Evolutionary conservation across 352 stramenopile genomes (phyloP), one percentile per base, ranked within the genome.

Genomic region (Phytophthora brassicae): DNA sequence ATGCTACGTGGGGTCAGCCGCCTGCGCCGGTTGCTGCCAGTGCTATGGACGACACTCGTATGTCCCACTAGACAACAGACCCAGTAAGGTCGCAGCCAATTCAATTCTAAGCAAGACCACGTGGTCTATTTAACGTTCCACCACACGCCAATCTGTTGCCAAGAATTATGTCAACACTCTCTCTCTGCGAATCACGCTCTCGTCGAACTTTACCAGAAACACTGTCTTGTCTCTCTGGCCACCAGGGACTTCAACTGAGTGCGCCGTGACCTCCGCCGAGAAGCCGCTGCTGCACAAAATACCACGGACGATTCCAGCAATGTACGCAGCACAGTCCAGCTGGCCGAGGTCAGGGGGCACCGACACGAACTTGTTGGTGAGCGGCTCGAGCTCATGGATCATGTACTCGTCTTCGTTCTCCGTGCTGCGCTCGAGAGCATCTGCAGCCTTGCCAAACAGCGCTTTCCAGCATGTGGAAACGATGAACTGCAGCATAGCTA

Each of bases 391-490:
- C 66, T 98, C 92, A 66, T 97, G 88, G 67, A 99, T 99, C 95
- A 99, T 99, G 78, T 97, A 99, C 86, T 99, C 96, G 74, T 98
- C 88, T n/a, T 97, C 93, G 71, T 99, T 98, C 72, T 98, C 94
- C 29, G 97, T 98, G 60, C 89, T 98, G 56, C 94, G 81, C 78
- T 99, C 96, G 22, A 99, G 81, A 12, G 93, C 97, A 61, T 99
- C 96, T 1, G 96, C 96, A 11, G 90, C 82, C 70, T 99, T 99
- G 44, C 95, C 95, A 71, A 99, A 99, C 14, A 99, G 75, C 42
- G 88, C 84, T 71, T 98, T 98, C 94, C 95, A 98, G 56, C 92
- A 95, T 11, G 83, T 93, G 1, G 91, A 97, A 3, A 96, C 96
- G 28, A 98, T 81, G 74, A 98, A 98, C 73, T 97, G 86, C 46